These are phyloP conservation scores for Cucurbita pepo DNA, from an alignment of 306 rosid species.

Conservation along the genomic window DNA sequence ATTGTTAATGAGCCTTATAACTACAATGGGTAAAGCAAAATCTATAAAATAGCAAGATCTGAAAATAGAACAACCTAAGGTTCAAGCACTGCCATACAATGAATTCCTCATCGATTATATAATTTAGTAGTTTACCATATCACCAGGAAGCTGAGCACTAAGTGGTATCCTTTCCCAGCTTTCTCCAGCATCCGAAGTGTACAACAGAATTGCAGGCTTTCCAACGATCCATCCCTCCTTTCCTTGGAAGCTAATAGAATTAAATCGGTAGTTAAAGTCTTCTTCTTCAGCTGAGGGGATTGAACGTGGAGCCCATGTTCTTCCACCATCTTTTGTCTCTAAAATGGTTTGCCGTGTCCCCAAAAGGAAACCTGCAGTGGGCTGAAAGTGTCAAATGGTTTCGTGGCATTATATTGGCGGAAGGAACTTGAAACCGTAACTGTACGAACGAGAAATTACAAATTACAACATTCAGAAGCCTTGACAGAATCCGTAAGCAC, in stretches of 20 bases:
- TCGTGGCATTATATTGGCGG: background rate
- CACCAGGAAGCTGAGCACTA: slow-evolving; percentile 83
- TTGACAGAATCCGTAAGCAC: too few species aligned
- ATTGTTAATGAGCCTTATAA: background rate
- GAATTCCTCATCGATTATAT: background rate
- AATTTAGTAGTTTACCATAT: slow-evolving; percentile 39
- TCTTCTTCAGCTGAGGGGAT: slow-evolving; percentile 94
- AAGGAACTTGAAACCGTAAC: background rate
- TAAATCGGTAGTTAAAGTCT: slow-evolving; percentile 87
- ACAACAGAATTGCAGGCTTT: slow-evolving; percentile 71
- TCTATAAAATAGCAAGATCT: background rate
- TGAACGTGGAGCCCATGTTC: slow-evolving; percentile 74
- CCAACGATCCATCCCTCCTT: slow-evolving; percentile 97
- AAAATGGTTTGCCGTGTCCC: slow-evolving; percentile 80
- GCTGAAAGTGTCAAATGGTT: background rate
- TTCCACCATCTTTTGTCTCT: slow-evolving; percentile 93
- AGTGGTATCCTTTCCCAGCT: slow-evolving; percentile 90
- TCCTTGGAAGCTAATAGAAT: slow-evolving; percentile 81
- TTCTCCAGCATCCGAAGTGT: slow-evolving; percentile 79
- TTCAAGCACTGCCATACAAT: background rate
- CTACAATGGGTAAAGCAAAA: background rate
- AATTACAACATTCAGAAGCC: background rate
- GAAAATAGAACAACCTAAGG: background rate
- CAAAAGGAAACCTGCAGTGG: slow-evolving; percentile 57
- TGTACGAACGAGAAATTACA: background rate